Conservation (phyloP, 805 yeast genomes). For the Candida glaebosa region DNA sequence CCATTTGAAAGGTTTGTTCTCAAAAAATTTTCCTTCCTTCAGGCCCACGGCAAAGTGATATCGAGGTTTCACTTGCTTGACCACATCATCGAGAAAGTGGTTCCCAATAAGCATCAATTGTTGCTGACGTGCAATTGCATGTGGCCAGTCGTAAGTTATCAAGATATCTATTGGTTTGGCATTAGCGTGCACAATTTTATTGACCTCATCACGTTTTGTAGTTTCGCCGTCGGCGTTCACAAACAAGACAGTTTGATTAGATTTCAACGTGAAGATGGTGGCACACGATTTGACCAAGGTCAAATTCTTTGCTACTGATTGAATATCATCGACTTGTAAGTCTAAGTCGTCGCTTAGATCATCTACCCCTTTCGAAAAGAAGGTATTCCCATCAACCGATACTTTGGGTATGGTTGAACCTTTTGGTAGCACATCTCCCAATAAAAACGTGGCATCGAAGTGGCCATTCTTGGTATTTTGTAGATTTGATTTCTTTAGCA, state of each 20-base stretch:
- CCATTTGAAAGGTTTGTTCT: conserved; percentile 61
- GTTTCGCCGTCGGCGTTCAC: conserved; percentile 23
- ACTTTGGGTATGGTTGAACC: conserved; percentile 16
- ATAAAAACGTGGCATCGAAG: conserved; percentile 50
- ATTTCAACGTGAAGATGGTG: conserved; percentile 30
- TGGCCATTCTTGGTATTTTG: conserved; percentile 63
- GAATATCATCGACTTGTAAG: too few relatives aligned
- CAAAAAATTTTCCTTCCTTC: conserved; percentile 46
- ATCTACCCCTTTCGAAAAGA: conserved; percentile 18
- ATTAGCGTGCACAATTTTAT: conserved; percentile 8
- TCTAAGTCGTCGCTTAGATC: conserved; percentile 14
- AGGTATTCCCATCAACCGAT: conserved; percentile 19
- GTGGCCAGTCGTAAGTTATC: conserved; percentile 54
- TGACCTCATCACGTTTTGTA: conserved; percentile 10
- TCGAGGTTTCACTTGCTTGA: conserved; percentile 48
- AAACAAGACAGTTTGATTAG: conserved; percentile 49
- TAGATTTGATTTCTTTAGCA: conserved; percentile 42
- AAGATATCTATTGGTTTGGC: conserved; percentile 47
- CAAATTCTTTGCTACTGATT: conserved; percentile 23
- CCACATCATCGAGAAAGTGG: conserved; percentile 42
- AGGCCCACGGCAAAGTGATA: conserved; percentile 65
- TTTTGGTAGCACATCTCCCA: conserved; percentile 43
- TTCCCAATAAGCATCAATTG: conserved; percentile 44
- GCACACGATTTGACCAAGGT: conserved; percentile 31
- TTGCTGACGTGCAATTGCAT: conserved; percentile 41